Evolutionary conservation across 2,329 filamentous ascomycete genomes (phyloP), one percentile per base, ranked within the genome.

Genomic region (Hypoxylon sp.): DNA sequence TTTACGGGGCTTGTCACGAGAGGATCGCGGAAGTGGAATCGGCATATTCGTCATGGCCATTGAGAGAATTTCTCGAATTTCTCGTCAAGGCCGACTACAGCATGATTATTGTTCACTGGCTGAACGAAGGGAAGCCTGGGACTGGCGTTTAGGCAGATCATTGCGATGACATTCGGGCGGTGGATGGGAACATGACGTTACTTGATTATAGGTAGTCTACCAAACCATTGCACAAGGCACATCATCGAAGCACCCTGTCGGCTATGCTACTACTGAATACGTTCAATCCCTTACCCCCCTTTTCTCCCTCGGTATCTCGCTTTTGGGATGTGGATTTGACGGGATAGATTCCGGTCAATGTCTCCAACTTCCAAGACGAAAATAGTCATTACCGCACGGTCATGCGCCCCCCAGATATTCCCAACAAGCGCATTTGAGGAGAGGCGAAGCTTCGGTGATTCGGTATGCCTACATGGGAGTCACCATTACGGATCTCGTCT

Each of bases 101-200:
- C 60, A 61, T 69, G 30, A 51, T 63, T 41, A 63, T 60, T 51
- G 70, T 73, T 73, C 70, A 70, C 70, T 71, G 72, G 72, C 23
- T 72, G 70, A 69, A 73, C 70, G 32, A 63, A 58, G 52, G 45
- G 56, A 48, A 55, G 58, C 36, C 11, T 28, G 46, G 53, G 70
- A 34, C 53, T 67, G 57, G 68, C 53, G 53, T 68, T 60, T 51
- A 45, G 61, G 60, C 57, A 56, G 23, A 58, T 56, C 60, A 56
- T 49, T 30, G 50, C 28, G 36, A 64, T 52, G 53, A 43, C 53
- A 41, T 43, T 53, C 51, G n/a, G 52, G 51, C 49, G 36, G 32
- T 51, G 52, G 43, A 43, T 53, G 56, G 46, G 60, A 58, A 51
- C 51, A 63, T 61, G 56, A 49, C 36, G 45, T 63, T 59, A 48